phyloP scores from a whole-genome alignment of 2,329 filamentous ascomycete species.

The Sphaerulina vaccinii region DNA sequence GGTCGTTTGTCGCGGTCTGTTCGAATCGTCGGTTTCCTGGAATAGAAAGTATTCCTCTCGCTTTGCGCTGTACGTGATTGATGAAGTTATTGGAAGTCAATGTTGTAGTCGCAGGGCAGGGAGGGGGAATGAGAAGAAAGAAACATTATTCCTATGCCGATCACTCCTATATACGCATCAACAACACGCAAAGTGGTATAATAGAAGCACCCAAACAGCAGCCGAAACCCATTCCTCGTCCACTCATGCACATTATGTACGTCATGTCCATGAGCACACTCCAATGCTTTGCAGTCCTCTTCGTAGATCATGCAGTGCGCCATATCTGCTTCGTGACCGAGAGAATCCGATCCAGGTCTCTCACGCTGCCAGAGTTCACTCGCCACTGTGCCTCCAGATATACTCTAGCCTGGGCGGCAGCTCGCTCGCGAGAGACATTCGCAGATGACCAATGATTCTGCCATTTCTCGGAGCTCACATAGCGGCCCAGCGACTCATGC shows the following conservation, averaged over 20 bases:
- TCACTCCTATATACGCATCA: not conserved
- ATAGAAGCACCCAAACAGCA: constrained; percentile 8
- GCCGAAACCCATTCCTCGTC: constrained; percentile 6
- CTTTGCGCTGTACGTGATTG: not conserved
- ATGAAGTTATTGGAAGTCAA: no score
- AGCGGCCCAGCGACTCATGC: no score
- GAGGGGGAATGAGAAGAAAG: not conserved
- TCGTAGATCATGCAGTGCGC: not conserved
- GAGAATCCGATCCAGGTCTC: not conserved
- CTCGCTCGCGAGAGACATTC: no score
- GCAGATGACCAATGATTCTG: no score
- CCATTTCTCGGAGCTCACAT: no score
- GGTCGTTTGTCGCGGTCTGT: no score
- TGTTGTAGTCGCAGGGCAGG: not conserved
- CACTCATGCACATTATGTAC: constrained; percentile 11
- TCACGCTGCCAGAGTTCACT: no score
- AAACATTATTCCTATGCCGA: constrained; percentile 1
- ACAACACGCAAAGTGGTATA: constrained; percentile 18
- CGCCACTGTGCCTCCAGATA: no score
- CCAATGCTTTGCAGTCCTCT: not conserved
- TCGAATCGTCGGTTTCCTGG: no score
- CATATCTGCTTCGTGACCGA: not conserved
- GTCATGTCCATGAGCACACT: constrained; percentile 5
- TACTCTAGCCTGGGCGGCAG: no score
- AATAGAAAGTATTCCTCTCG: no score